Evolutionary conservation across 2,329 filamentous ascomycete genomes (phyloP).

Genomic region (Leptographium galeiforme): DNA sequence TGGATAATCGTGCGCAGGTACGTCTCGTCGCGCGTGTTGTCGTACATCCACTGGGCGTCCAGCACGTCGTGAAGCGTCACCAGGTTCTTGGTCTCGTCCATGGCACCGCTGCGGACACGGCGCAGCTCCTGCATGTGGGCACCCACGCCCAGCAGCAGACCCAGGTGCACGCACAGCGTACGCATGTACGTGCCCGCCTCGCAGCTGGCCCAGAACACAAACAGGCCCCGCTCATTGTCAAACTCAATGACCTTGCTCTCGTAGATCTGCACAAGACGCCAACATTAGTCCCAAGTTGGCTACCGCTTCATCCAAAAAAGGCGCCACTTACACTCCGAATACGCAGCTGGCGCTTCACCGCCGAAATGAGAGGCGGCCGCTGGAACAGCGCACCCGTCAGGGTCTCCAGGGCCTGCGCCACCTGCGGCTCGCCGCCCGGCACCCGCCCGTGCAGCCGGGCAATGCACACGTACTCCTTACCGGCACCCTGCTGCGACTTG

Average conservation of each 20-base stretch:
- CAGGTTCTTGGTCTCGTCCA: constrained; percentile 80
- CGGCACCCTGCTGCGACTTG: constrained; percentile 96
- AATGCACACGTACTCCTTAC: constrained; percentile 97
- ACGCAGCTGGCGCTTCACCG: constrained; percentile 96
- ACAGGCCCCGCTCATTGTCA: constrained; percentile 93
- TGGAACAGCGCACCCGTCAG: constrained; percentile 95
- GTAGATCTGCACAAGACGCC: constrained; percentile 44
- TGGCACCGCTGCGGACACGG: constrained; percentile 84
- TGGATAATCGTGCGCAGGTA: constrained; percentile 85
- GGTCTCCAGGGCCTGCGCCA: constrained; percentile 86
- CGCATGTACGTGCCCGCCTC: constrained; percentile 98
- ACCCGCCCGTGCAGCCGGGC: constrained; percentile 93
- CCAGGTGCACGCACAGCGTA: constrained; percentile 91
- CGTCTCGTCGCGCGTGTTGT: constrained; percentile 90
- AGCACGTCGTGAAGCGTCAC: constrained; percentile 92
- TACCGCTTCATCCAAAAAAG: neutral
- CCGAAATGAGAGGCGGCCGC: constrained; percentile 90
- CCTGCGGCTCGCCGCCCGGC: constrained; percentile 82
- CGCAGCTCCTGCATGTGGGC: constrained; percentile 98
- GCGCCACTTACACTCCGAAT: constrained; percentile 53
- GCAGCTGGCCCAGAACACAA: constrained; percentile 98
- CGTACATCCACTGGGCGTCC: constrained; percentile 89
- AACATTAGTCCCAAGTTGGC: too few relatives aligned
- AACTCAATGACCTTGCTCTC: constrained; percentile 96
- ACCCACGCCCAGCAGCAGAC: constrained; percentile 27